Evolutionary conservation across 371 early-diverging fungal genomes (phyloP).

Genomic region (Cokeromyces recurvatus): DNA sequence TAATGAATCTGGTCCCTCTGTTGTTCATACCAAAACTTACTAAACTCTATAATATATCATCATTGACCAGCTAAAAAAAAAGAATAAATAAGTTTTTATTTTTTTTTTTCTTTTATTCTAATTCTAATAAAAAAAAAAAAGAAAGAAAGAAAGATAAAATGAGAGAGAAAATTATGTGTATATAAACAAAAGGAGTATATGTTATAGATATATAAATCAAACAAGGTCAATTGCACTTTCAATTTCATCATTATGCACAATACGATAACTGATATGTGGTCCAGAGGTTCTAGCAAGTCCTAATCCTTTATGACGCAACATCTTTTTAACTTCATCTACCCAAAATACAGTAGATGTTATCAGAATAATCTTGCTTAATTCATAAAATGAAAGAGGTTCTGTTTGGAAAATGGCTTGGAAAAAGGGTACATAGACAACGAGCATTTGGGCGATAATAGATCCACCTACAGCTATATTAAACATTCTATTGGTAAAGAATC

Average conservation of each 20-base stretch:
- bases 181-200: too few relatives aligned
- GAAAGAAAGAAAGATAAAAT: too few relatives aligned
- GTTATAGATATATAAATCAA: too few relatives aligned
- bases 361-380: constrained; percentile 61
- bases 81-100: too few relatives aligned
- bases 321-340: constrained; percentile 64
- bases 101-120: too few relatives aligned
- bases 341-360: constrained; percentile 73
- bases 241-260: constrained; percentile 16
- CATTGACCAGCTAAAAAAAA: too few relatives aligned
- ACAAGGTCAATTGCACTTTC: constrained; percentile 23
- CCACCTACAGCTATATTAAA: constrained; percentile 81
- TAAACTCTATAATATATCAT: too few relatives aligned
- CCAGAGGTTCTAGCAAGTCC: constrained; percentile 4
- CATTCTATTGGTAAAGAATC: constrained; percentile 82
- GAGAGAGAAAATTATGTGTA: too few relatives aligned
- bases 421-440: constrained; percentile 87
- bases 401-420: constrained; percentile 94
- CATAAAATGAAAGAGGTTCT: constrained; percentile 67
- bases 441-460: constrained; percentile 80
- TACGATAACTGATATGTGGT: constrained; percentile 13
- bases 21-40: constrained; percentile 59
- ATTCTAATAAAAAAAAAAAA: too few relatives aligned
- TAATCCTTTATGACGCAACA: constrained; percentile 12
- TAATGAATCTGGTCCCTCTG: constrained; percentile 73